A percentile compares a stretch with the other conserved stretches of the same genome.
Evolutionary conservation across 495 filamentous ascomycete genomes (phyloP).

Genomic region (Apiosordaria backusii): DNA sequence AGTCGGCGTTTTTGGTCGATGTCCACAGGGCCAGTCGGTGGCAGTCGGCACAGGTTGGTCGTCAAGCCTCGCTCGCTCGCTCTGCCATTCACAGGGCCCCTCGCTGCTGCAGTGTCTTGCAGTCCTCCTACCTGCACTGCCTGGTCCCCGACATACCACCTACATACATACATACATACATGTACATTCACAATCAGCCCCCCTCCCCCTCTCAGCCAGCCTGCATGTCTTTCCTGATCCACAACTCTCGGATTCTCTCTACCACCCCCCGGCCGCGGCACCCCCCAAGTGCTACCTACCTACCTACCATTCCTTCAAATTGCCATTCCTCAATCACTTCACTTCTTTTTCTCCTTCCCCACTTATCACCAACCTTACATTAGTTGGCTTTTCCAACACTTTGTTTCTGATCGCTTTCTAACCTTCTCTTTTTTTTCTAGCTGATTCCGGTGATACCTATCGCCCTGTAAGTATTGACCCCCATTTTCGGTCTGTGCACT

Average conservation of each 20-base stretch:
- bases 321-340: conserved; percentile 33
- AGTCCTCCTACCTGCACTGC: conserved; percentile 36
- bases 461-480: conserved; percentile 47
- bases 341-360: conserved; percentile 21
- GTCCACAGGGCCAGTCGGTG: conserved; percentile 21
- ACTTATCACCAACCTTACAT: conserved; percentile 16
- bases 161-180: conserved; percentile 24
- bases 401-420: conserved; percentile 31
- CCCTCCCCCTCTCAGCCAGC: conserved; percentile 30
- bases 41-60: conserved; percentile 16
- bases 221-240: conserved; percentile 43
- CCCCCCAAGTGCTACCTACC: conserved; percentile 26
- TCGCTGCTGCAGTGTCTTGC: conserved; percentile 40
- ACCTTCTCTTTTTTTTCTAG: conserved; percentile 38
- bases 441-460: conserved; percentile 51
- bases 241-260: conserved; percentile 31
- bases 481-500: background rate
- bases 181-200: conserved; percentile 35
- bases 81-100: conserved; percentile 30
- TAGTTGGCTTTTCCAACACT: conserved; percentile 19
- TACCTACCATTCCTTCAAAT: conserved; percentile 24
- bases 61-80: conserved; percentile 26
- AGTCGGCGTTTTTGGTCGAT: conserved; percentile 27
- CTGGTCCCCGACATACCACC: conserved; percentile 23
- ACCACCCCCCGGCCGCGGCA: conserved; percentile 30